These are phyloP conservation scores for Oryza australiensis DNA, from an alignment of 176 grass and related monocot species.

Conservation along the genomic window DNA sequence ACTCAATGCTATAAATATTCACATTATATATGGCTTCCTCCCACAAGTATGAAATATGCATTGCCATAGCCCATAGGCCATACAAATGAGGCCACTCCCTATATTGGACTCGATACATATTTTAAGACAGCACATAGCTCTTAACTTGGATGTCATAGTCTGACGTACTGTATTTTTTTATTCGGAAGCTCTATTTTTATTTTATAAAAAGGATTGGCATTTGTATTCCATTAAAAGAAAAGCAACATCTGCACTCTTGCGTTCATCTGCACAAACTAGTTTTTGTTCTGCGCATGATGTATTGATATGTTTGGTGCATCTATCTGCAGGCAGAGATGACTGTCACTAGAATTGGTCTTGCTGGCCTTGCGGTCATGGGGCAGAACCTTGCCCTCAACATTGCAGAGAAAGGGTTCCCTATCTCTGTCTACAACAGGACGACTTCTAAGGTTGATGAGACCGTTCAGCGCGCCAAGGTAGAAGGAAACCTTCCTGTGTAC, in stretches of 20 bases:
- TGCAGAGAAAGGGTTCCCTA: slow-evolving; percentile 81
- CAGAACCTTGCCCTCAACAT: slow-evolving; percentile 87
- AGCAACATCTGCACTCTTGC: not conserved
- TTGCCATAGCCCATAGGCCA: too few species aligned
- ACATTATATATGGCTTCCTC: too few species aligned
- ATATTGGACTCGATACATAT: too few species aligned
- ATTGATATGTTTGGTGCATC: not conserved
- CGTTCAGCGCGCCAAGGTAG: slow-evolving; percentile 54
- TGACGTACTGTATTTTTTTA: too few species aligned
- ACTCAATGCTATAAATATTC: too few species aligned
- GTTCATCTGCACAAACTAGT: not conserved
- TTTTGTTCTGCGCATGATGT: not conserved
- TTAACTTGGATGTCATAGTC: too few species aligned
- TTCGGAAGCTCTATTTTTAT: too few species aligned
- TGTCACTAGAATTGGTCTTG: slow-evolving; percentile 68
- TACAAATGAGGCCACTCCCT: too few species aligned
- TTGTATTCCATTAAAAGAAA: not conserved
- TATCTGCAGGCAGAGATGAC: slow-evolving; percentile 35
- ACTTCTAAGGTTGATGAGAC: slow-evolving; percentile 87
- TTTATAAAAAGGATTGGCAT: not conserved
- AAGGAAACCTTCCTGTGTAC: slow-evolving; percentile 71
- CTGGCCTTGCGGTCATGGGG: slow-evolving; percentile 75
- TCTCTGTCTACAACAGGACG: slow-evolving; percentile 84
- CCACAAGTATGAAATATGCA: too few species aligned
- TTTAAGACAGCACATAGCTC: not conserved